Base-by-base conservation (phyloP, 2,329 filamentous ascomycete species). In the Fusarium coicis region DNA sequence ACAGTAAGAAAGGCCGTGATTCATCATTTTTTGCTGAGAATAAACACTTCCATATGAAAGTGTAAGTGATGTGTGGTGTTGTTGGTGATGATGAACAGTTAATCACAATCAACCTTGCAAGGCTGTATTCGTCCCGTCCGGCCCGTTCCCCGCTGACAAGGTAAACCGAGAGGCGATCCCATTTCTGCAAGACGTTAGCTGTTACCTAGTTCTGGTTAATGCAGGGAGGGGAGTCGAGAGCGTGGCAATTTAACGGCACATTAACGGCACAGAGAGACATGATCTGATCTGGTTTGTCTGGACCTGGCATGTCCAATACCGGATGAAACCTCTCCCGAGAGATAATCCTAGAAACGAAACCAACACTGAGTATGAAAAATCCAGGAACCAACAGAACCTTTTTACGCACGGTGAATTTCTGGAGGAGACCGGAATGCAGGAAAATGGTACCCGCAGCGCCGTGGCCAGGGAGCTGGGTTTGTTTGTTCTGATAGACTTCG, bases 391-490 rank as follows among this genome's bases (percentile, higher is more conserved):
- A 72, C 63, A 67, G 26, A 55, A n/a, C 50, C 34, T 54, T 40
- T 54, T 62, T 12, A 52, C 55, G 40, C 42, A 58, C 55, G 32
- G 55, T 50, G 55, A 47, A n/a, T 54, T 54, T 52, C 49, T 54
- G 50, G 19, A 28, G 34, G 23, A 40, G 43, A 50, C 55, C 32
- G 42, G 55, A 58, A 58, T 58, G 55, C 55, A 58, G 55, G 32
- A 58, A 58, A 58, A 58, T 58, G 42, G 19, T 50, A 50, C 55
- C 55, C 55, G 42, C 23, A 70, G 61, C 54, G 72, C 73, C 74
- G 66, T 62, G 59, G 49, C 74, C 75, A 71, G 46, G 73, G 68
- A 63, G 53, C 60, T 65, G 74, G 75, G 58, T 67, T 57, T 42
- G 59, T 63, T 40, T 63, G 50, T 66, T 42, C 26, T 34, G 52